Base-by-base conservation (phyloP, 257 asterid species). In the Galeopsis tetrahit region DNA sequence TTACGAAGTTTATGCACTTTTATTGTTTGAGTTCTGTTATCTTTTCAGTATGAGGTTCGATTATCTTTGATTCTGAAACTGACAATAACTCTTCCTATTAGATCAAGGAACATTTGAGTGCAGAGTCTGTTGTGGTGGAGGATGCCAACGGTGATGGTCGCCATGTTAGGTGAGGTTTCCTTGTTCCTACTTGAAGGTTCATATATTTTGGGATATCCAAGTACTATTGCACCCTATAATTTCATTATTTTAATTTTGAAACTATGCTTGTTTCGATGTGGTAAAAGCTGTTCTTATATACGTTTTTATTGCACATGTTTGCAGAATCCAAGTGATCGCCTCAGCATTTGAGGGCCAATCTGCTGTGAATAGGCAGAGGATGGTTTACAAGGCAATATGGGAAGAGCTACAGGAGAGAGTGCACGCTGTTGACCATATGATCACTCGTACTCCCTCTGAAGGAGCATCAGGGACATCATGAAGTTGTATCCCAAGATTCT, bases 311-410 rank as follows among this genome's bases (percentile, higher is more conserved):
- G 13, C 3, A 21, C 48, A 42, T 59, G 33, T 73, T 75, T 78
- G 84, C 90, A 92, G 99, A 86, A 95, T 92, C 38, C 88, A 92
- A 13, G 99, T 95, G 8, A 73, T 95, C 56, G 80, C 97, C 64
- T 68, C 96, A 35, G 78, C 90, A 43, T 95, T 95, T 58, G 99
- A 95, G 88, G 99, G 99, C 58, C 82, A 92, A 82, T 85, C 97
- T 46, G 89, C 94, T 6, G 95, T 95, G 80, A 88, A 85, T 71
- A 84, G 99, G 81, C 99, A 95, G 88, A 87, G 99, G 83, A 92
- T 92, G 97, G 99, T 95, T 55, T 95, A 95, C 93, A 95, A 92
- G 83, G 98, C 96, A 69, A 95, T 95, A 80, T 95, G 99, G 99
- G 98, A 90, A 87, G 99, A 95, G 61, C 97, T 92, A 65, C 96